Evolutionary conservation across 768 basidiomycete species (phyloP).

Genomic region (Suillus plorans): DNA sequence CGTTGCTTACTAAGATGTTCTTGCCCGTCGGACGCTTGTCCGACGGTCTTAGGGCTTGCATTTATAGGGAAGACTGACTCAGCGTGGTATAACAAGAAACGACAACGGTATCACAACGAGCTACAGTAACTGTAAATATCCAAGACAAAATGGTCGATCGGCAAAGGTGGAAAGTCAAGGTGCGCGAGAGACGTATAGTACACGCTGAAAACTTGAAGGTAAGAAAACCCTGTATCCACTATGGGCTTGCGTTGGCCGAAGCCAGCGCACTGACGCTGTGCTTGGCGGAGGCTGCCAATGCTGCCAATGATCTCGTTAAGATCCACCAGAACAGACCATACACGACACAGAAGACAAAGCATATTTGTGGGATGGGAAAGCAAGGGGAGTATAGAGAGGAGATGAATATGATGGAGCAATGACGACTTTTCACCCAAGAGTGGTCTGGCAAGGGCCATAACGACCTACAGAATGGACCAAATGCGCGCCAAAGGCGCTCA

Average conservation of each 20-base stretch:
- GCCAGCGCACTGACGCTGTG: conserved; percentile 1
- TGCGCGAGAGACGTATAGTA: not conserved
- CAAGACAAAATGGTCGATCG: not conserved
- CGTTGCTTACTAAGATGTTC: not conserved
- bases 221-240: not conserved
- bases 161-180: conserved; percentile 1
- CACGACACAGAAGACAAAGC: not conserved
- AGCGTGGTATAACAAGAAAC: not conserved
- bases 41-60: no score
- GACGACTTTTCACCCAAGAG: conserved; percentile 16
- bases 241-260: conserved; percentile 6
- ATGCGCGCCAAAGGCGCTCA: conserved; percentile 23
- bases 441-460: conserved; percentile 16
- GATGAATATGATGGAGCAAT: not conserved
- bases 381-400: not conserved
- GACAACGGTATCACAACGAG: not conserved
- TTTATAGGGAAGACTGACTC: not conserved
- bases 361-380: conserved; percentile 3
- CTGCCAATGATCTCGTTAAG: not conserved
- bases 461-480: conserved; percentile 21
- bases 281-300: not conserved
- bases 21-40: not conserved
- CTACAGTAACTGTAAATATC: not conserved
- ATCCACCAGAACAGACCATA: conserved; percentile 4
- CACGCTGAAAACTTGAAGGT: not conserved